These are phyloP conservation scores for Cyphellophora europaea DNA, from an alignment of 2,329 filamentous ascomycete genomes.

Conservation along the genomic window DNA sequence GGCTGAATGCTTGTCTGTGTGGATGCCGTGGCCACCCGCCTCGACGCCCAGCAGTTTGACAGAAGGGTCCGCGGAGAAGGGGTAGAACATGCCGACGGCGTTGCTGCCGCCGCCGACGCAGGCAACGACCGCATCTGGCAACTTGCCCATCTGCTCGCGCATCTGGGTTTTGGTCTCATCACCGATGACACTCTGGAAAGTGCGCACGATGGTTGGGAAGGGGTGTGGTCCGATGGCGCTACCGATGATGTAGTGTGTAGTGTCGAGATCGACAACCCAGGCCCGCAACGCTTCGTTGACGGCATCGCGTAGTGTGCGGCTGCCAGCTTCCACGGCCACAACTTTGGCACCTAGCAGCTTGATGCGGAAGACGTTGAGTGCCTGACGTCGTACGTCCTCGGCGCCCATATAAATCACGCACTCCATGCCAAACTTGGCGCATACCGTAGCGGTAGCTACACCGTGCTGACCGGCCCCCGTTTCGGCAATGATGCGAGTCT, in stretches of 20 bases:
- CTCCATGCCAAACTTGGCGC: conserved; percentile 96
- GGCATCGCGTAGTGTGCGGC: conserved; percentile 70
- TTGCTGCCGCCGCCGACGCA: conserved; percentile 95
- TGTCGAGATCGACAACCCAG: conserved; percentile 88
- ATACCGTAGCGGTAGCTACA: conserved; percentile 93
- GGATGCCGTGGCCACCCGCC: conserved; percentile 84
- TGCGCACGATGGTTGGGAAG: conserved; percentile 94
- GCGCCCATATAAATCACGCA: conserved; percentile 98
- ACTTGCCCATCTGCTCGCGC: conserved; percentile 70
- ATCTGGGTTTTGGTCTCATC: conserved; percentile 91
- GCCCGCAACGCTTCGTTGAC: conserved; percentile 92
- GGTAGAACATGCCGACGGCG: conserved; percentile 96
- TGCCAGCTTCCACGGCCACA: conserved; percentile 84
- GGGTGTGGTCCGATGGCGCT: conserved; percentile 96
- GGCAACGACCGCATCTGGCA: conserved; percentile 91
- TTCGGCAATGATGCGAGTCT: conserved; percentile 96
- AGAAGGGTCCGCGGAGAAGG: conserved; percentile 73
- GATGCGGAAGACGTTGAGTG: conserved; percentile 97
- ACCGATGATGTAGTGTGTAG: conserved; percentile 96
- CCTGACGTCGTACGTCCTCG: conserved; percentile 91
- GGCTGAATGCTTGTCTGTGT: conserved; percentile 76
- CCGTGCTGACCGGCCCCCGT: conserved; percentile 96
- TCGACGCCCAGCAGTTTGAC: conserved; percentile 92
- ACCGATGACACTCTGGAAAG: conserved; percentile 95
- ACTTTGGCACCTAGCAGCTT: conserved; percentile 90